phyloP scores from a whole-genome alignment of 2,329 filamentous ascomycete genomes.

The Shiraia sp. region DNA sequence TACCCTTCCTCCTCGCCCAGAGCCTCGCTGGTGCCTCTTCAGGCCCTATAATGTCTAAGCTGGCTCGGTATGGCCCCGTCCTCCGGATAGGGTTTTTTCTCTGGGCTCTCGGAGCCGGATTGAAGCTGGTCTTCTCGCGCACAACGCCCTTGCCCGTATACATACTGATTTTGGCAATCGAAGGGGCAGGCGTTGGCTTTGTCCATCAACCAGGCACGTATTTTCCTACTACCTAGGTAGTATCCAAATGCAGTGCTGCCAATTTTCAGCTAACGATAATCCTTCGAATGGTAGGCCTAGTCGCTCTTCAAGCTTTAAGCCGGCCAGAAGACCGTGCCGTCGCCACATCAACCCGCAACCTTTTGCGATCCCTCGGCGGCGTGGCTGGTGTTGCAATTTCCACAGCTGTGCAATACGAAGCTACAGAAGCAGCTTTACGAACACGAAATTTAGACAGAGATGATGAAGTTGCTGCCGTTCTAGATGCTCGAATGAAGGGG shows the following conservation, averaged over 20 bases:
- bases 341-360: conserved; percentile 30
- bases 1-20: conserved; percentile 28
- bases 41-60: conserved; percentile 23
- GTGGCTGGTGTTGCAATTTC: conserved; percentile 23
- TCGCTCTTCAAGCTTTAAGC: conserved; percentile 32
- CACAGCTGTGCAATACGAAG: conserved; percentile 11
- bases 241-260: too few relatives aligned
- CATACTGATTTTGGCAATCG: conserved; percentile 23
- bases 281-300: too few relatives aligned
- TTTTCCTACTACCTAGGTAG: background rate
- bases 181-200: conserved; percentile 32
- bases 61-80: conserved; percentile 23
- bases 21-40: conserved; percentile 13
- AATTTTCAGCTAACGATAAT: too few relatives aligned
- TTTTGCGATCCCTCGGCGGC: conserved; percentile 29
- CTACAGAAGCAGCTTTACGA: conserved; percentile 14
- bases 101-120: conserved; percentile 27
- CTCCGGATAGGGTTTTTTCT: conserved; percentile 21
- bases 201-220: conserved; percentile 28
- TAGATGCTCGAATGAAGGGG: conserved; percentile 27
- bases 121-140: conserved; percentile 28
- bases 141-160: conserved; percentile 19
- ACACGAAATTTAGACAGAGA: conserved; percentile 5
- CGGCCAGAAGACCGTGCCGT: conserved; percentile 28
- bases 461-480: conserved; percentile 13